Conservation (phyloP, 2,329 filamentous ascomycete genomes). For the Periglandula ipomoeae region DNA sequence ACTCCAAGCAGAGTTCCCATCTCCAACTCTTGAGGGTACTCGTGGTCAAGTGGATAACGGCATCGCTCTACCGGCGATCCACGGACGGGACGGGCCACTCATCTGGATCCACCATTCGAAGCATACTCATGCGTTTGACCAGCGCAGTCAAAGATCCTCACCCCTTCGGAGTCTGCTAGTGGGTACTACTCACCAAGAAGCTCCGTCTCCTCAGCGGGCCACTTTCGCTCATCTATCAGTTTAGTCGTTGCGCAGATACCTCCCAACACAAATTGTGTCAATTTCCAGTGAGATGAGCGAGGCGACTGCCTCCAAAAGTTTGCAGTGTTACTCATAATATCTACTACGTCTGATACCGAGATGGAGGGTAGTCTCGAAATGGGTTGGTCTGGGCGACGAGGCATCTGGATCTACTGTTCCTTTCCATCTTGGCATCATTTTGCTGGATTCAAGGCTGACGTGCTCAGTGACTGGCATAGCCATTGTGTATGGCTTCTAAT, state of each 20-base stretch:
- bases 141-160: too few species aligned
- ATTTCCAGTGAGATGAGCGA: neutral
- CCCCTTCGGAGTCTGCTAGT: too few species aligned
- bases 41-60: too few species aligned
- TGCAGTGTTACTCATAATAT: neutral
- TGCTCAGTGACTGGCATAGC: neutral
- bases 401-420: neutral
- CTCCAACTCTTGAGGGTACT: too few species aligned
- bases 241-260: neutral
- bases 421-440: neutral
- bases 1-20: too few species aligned
- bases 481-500: neutral
- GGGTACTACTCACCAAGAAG: neutral
- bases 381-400: neutral
- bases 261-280: neutral
- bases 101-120: too few species aligned
- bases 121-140: too few species aligned
- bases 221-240: neutral
- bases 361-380: neutral
- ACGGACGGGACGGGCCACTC: too few species aligned
- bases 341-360: neutral
- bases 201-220: neutral
- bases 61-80: too few species aligned
- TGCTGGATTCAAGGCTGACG: neutral
- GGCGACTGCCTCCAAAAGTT: neutral